Percentiles rank a stretch among this genome's conserved stretches.
phyloP scores from a whole-genome alignment of 345 rosid genomes.

The Durio zibethinus region DNA sequence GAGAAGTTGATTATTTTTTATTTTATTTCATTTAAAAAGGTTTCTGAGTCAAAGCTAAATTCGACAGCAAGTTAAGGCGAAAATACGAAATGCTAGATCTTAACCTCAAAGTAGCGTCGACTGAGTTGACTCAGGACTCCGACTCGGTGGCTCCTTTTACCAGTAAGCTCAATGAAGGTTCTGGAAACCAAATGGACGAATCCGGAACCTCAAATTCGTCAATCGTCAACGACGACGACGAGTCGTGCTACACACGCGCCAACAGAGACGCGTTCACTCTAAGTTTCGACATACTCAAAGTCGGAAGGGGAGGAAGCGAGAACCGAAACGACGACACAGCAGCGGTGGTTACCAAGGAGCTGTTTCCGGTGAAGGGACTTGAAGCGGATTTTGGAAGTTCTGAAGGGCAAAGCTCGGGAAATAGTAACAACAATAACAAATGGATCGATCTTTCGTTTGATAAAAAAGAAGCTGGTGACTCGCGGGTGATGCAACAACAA shows the following conservation, averaged over 20 bases:
- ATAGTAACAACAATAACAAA: background rate
- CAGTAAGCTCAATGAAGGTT: slow-evolving; percentile 41
- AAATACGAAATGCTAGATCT: slow-evolving; percentile 72
- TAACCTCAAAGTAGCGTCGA: slow-evolving; percentile 56
- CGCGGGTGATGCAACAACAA: slow-evolving; percentile 40
- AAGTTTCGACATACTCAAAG: slow-evolving; percentile 70
- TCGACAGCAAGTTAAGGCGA: background rate
- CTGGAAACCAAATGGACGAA: slow-evolving; percentile 40
- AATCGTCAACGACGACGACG: slow-evolving; percentile 72
- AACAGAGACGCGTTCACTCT: slow-evolving; percentile 38
- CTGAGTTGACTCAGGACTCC: slow-evolving; percentile 55
- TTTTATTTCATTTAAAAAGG: background rate
- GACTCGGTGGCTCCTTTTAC: slow-evolving; percentile 24
- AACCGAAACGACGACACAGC: slow-evolving; percentile 18
- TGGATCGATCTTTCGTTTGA: slow-evolving; percentile 57
- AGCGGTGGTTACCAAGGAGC: slow-evolving; percentile 48
- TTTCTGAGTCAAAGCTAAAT: slow-evolving; percentile 3
- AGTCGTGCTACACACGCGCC: slow-evolving; percentile 64
- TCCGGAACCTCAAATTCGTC: slow-evolving; percentile 91
- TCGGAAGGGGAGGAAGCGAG: slow-evolving; percentile 29
- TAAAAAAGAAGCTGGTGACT: slow-evolving; percentile 30
- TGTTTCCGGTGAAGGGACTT: slow-evolving; percentile 48
- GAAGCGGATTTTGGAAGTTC: slow-evolving; percentile 24
- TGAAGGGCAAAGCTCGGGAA: slow-evolving; percentile 44
- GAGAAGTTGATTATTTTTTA: background rate